A percentile compares a stretch with the other conserved stretches of the same genome.
These are phyloP conservation scores for Aspergillus saccharolyticus DNA, from an alignment of 495 filamentous ascomycete species.

Conservation along the genomic window DNA sequence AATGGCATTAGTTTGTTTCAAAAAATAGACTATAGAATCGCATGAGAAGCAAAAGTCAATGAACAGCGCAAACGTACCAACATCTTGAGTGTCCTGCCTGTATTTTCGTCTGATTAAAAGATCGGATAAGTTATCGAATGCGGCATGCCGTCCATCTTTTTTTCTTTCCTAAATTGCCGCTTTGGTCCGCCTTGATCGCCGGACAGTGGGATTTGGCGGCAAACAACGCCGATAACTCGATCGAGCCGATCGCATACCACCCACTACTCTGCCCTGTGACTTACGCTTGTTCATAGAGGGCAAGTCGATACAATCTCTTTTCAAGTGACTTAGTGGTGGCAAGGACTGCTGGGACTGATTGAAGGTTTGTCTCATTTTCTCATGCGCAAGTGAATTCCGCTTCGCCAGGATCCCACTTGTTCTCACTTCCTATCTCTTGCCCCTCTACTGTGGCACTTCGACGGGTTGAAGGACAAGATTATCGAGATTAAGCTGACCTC, in stretches of 20 bases:
- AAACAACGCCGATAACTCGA: constrained; percentile 21
- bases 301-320: constrained; percentile 6
- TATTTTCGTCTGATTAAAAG: not conserved
- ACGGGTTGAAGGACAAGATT: not conserved
- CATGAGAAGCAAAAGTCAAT: not conserved
- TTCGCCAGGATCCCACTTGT: not conserved
- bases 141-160: constrained; percentile 38
- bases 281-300: constrained; percentile 12
- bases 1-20: constrained; percentile 18
- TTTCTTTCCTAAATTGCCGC: constrained; percentile 34
- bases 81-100: constrained; percentile 25
- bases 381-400: constrained; percentile 2
- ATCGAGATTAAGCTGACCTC: constrained; percentile 8
- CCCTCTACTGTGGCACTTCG: constrained; percentile 26
- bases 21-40: not conserved
- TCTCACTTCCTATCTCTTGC: constrained; percentile 19
- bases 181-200: constrained; percentile 26
- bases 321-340: constrained; percentile 10
- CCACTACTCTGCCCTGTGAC: constrained; percentile 12
- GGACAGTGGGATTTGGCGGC: constrained; percentile 34
- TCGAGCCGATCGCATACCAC: constrained; percentile 21
- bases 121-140: not conserved
- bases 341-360: not conserved
- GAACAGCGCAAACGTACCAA: constrained; percentile 31
- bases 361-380: not conserved